Evolutionary conservation across 2,329 filamentous ascomycete species (phyloP).

Genomic region (Magnaporthiopsis poae): DNA sequence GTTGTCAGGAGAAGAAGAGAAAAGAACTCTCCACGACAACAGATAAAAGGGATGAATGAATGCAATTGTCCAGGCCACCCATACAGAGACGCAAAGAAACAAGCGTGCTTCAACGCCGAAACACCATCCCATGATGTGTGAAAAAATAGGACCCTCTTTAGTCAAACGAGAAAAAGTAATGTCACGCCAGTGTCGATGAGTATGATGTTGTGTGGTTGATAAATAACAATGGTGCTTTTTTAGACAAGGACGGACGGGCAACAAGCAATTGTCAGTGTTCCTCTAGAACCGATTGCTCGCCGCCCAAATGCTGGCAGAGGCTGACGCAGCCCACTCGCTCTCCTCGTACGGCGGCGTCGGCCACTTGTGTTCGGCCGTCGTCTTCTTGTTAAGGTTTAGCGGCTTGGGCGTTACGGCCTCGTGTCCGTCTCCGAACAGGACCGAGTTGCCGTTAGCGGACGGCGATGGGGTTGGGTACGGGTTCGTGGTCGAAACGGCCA

Average conservation of each 20-base stretch:
- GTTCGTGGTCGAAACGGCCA: slow-evolving; percentile 40
- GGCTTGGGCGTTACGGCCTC: slow-evolving; percentile 59
- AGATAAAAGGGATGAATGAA: not conserved
- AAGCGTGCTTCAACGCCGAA: slow-evolving; percentile 8
- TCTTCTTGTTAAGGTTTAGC: slow-evolving; percentile 55
- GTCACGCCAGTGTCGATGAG: not conserved
- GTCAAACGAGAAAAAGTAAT: slow-evolving; percentile 4
- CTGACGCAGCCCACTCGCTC: slow-evolving; percentile 77
- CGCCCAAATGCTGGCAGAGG: slow-evolving; percentile 71
- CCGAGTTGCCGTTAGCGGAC: slow-evolving; percentile 71
- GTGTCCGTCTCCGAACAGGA: slow-evolving; percentile 60
- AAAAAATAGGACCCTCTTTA: slow-evolving; percentile 7
- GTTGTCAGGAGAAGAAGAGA: not conserved
- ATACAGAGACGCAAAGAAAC: slow-evolving; percentile 7
- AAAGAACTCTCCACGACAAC: not conserved
- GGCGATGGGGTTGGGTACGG: slow-evolving; percentile 60
- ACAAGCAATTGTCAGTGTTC: slow-evolving; percentile 8
- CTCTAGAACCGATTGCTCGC: slow-evolving; percentile 53
- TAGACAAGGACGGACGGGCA: slow-evolving; percentile 11
- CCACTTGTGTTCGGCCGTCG: slow-evolving; percentile 57
- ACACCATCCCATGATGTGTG: slow-evolving; percentile 8
- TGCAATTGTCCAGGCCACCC: not conserved
- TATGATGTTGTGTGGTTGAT: not conserved
- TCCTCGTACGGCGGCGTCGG: slow-evolving; percentile 93
- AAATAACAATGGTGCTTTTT: not conserved